Conservation (phyloP, 306 rosid genomes). For the Trifolium repens region DNA sequence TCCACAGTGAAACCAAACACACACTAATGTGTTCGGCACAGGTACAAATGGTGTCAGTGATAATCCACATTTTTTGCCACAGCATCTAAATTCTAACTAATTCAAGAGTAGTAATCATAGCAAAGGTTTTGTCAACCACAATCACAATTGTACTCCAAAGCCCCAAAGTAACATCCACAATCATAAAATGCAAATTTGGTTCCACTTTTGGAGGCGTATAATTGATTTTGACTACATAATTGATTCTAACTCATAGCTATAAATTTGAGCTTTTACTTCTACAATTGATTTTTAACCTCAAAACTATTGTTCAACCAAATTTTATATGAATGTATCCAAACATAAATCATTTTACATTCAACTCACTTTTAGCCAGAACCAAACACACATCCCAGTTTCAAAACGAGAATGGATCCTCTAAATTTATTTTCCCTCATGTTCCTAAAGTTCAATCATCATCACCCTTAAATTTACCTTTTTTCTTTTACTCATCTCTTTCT, state of each 20-base stretch:
- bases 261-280: not conserved
- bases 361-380: not conserved
- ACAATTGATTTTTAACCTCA: not conserved
- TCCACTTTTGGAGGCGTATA: not conserved
- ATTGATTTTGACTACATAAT: not conserved
- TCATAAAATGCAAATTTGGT: not conserved
- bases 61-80: constrained; percentile 4
- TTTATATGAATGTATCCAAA: too few species aligned
- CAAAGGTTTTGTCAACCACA: constrained; percentile 25
- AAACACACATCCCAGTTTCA: not conserved
- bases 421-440: too few species aligned
- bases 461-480: too few species aligned
- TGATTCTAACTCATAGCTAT: not conserved
- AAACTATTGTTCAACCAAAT: not conserved
- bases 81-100: constrained; percentile 3
- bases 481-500: too few species aligned
- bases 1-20: not conserved
- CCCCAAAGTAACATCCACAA: not conserved
- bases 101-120: not conserved
- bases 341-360: not conserved
- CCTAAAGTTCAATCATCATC: too few species aligned
- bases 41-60: not conserved
- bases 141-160: not conserved
- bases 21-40: not conserved
- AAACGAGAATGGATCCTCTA: too few species aligned